These are phyloP conservation scores for Saccharum hybrid DNA, from an alignment of 202 grass and related monocot genomes.

Conservation along the genomic window DNA sequence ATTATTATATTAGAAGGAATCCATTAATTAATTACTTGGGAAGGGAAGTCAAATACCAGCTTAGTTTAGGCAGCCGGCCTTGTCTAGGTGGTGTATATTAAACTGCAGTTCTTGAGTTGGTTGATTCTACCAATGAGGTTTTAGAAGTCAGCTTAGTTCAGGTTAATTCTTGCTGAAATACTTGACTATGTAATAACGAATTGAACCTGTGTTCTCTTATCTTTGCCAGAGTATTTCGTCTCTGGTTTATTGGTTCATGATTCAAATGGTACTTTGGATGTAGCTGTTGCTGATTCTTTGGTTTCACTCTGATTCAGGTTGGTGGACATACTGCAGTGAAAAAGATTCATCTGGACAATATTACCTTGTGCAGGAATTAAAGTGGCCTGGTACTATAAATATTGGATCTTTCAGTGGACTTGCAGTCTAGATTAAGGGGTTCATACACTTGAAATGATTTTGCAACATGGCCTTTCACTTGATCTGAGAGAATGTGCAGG, in stretches of 20 bases:
- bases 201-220: slow-evolving; percentile 1
- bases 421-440: slow-evolving; percentile 15
- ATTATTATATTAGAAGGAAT: background rate
- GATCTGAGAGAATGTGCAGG: slow-evolving; percentile 34
- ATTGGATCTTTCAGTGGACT: slow-evolving; percentile 22
- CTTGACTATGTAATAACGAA: background rate
- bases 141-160: background rate
- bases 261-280: slow-evolving; percentile 10
- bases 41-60: background rate
- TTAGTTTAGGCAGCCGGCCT: background rate
- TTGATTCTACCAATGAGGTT: background rate
- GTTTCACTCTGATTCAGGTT: slow-evolving; percentile 29
- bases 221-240: background rate
- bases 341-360: background rate
- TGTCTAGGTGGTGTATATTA: background rate
- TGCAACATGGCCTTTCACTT: slow-evolving; percentile 16
- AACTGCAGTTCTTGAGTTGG: background rate
- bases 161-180: background rate
- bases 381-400: slow-evolving; percentile 3
- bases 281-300: slow-evolving; percentile 18
- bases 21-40: background rate
- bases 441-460: slow-evolving; percentile 39
- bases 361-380: slow-evolving; percentile 11
- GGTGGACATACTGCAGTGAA: slow-evolving; percentile 10
- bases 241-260: background rate